Base-by-base conservation (phyloP, 2,329 filamentous ascomycete species). In the Metarhizium rileyi region DNA sequence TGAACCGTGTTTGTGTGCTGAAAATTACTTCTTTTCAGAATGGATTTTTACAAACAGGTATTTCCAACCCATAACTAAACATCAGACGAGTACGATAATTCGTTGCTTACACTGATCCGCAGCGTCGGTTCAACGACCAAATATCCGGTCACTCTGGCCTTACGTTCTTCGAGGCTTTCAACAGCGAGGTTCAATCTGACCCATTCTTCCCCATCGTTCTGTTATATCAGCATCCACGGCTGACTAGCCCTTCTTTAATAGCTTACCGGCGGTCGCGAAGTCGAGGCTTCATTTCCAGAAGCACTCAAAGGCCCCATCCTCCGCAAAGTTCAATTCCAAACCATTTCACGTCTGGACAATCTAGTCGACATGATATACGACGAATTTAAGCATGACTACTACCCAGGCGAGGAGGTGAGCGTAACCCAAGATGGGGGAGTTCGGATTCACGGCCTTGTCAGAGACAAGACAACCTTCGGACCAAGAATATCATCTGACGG, bases 1-100 rank as follows among this genome's bases (percentile, higher is more conserved):
- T 8, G 33, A 41, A 27, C 27, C 23, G 16, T 27, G 3, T 18
- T n/a, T 22, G 41, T n/a, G 20, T 44, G 46, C 33, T n/a, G 42
- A 44, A 27, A 23, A 46, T 53, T 55, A 40, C 53, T 62, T 52
- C 49, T 10, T 4, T 38, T 30, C 16, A 94, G 89, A 52, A 84
- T 90, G 77, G 90, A 96, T 65, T 96, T 95, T 64, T 95, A 95
- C 66, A 90, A 86, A 59, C 88, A 94, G 80, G 87, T 87, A 48
- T 47, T 14, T 40, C 41, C 36, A 43, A 12, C 14, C 41, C n/a
- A 22, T 16, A 30, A 22, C 12, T 8, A 4, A 23, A n/a, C 5
- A 36, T 22, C 10, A 14, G 3, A 28, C 14, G 10, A n/a, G 9
- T 10, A 9, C 18, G 23, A 5, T 30, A 20, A 18, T 8, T 25